Base-by-base conservation (phyloP, 164 flowering plant species). In the Litsea cubeba region DNA sequence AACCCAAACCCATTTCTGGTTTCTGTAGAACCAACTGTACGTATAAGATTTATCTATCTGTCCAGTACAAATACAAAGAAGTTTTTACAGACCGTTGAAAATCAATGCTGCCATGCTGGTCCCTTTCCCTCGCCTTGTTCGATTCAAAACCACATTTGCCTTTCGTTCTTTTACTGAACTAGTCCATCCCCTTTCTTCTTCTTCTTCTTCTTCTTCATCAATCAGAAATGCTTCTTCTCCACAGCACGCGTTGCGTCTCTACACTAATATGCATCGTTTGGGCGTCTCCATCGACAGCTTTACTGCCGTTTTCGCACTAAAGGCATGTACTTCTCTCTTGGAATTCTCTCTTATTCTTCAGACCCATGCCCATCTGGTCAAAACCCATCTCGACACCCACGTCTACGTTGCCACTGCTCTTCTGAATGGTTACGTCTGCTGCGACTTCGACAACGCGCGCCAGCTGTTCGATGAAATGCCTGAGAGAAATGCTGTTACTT, bases 391-490 rank as follows among this genome's bases (percentile, higher is more conserved):
- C 65, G 12, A 6, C 57, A 12, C 82, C 1, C 85, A 89, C 26
- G 81, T 88, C 3, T 86, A 87, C 40, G 89, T 85, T 1, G 90
- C 84, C 49, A 88, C 88, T 26, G 82, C 84, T 2, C 86, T 91
- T 0, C 74, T 91, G 0, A 7, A 82, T 49, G 78, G 79, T 0
- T 91, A 88, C 22, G 80, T 50, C 1, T 51, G 72, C 1, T n/a
- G 70, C 2, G 82, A 81, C 0, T 81, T 91, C 23, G 12, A 11
- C 0, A 81, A 82, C 62, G 91, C 90, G 0, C 69, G 87, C 64
- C 11, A 8, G 1, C 64, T 89, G 88, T 91, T 91, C 71, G 94
- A 89, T 20, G 88, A 87, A 88, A 83, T 87, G 86, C 90, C 88
- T 22, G 69, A 76, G 1, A 79, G 82, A 74, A 90, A 82, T 60